Conservation (phyloP, 768 basidiomycete species). For the Pleurotus pulmonarius region DNA sequence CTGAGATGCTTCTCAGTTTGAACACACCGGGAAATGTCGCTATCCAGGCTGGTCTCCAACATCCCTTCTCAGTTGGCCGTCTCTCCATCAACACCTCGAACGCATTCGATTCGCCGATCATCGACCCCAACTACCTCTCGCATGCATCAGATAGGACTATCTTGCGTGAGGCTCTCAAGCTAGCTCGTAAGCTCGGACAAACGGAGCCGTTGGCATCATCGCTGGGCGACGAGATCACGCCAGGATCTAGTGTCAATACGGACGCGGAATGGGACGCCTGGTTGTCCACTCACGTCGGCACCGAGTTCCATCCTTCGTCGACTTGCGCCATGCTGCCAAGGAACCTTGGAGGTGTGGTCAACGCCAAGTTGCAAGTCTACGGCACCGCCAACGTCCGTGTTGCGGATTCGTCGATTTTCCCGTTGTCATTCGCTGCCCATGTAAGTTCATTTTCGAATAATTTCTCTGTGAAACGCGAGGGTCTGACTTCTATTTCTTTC, state of each 20-base stretch:
- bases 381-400: slow-evolving; percentile 48
- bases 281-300: slow-evolving; percentile 37
- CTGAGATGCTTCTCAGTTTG: slow-evolving; percentile 52
- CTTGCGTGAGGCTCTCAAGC: slow-evolving; percentile 57
- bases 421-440: slow-evolving; percentile 5
- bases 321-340: slow-evolving; percentile 58
- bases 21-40: slow-evolving; percentile 35
- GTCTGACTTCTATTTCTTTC: background rate
- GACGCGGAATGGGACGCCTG: slow-evolving; percentile 58
- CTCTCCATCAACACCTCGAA: slow-evolving; percentile 57
- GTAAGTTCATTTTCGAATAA: background rate
- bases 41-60: slow-evolving; percentile 66
- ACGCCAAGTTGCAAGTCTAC: slow-evolving; percentile 42
- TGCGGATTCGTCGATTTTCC: slow-evolving; percentile 37
- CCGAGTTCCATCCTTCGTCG: slow-evolving; percentile 59
- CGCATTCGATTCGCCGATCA: slow-evolving; percentile 55
- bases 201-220: slow-evolving; percentile 45
- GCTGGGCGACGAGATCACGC: slow-evolving; percentile 42
- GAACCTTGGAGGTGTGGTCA: slow-evolving; percentile 45
- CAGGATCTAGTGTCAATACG: slow-evolving; percentile 44
- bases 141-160: slow-evolving; percentile 42
- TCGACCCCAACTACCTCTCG: slow-evolving; percentile 66
- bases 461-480: background rate
- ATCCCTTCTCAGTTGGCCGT: slow-evolving; percentile 59
- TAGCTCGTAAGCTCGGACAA: slow-evolving; percentile 52